Base-by-base conservation (phyloP, 495 filamentous ascomycete genomes). In the Clohesyomyces aquaticus region DNA sequence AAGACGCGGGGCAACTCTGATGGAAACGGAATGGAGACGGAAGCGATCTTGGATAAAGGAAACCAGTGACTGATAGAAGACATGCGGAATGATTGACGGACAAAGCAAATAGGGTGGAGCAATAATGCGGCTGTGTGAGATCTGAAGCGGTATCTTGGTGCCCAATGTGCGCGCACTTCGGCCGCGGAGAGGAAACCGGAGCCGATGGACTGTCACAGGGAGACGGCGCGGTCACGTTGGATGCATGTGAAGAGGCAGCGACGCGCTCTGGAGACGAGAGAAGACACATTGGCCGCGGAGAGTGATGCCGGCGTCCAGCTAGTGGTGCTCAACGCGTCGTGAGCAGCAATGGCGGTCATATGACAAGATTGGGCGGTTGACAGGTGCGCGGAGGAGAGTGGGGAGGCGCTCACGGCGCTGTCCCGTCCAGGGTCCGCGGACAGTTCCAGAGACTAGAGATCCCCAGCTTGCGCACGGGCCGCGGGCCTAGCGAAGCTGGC, bases 401-500 rank as follows among this genome's bases (percentile, higher is more conserved):
- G n/a, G n/a, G n/a, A n/a, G n/a, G n/a, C n/a, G n/a, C n/a, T n/a
- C n/a, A 38, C 32, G 32, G 14, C 32, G 32, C 32, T 38, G 6
- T 38, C 32, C 32, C 6, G 14, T 6, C 6, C 14, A 14, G 32
- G 32, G 32, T 38, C 14, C 6, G 32, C 32, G 32, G 32, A 14
- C 32, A 14, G 32, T 38, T 38, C 32, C 32, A 6, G 6, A 38
- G 6, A n/a, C n/a, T n/a, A n/a, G 6, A 14, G 14, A 38, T 52
- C 57, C 57, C 57, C 45, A 48, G 47, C 26, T 52, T 60, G 23
- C 4, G 47, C 45, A 41, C 45, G 46, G 57, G 22, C 57, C 46
- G 25, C 2, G 28, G 16, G 1, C 29, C 1, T 18, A 46, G 14
- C n/a, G 38, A 22, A 60, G 57, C 57, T 60, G 48, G 54, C 42